Base-by-base conservation (phyloP, 768 basidiomycete genomes). In the Ramaria sp. region DNA sequence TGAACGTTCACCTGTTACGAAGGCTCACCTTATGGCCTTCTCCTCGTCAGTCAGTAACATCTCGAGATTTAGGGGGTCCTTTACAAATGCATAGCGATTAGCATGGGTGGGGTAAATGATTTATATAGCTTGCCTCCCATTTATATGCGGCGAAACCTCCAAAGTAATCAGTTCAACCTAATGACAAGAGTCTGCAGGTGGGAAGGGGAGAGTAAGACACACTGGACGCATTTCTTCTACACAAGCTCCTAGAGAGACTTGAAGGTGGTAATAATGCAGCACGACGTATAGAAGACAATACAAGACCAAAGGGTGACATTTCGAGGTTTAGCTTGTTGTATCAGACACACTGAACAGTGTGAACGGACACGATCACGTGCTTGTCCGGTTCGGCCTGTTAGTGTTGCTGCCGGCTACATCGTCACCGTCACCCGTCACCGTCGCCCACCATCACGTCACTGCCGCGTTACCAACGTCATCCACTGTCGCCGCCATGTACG, bases 21-120 rank as follows among this genome's bases (percentile, higher is more conserved):
- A 17, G 59, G 62, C 75, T 45, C 59, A 92, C 93, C 91, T 81
- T 63, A 96, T 86, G 13, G 88, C 86, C 61, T 81, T 76, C 71
- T 98, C 95, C 38, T 96, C 95, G 52, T 92, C 91, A 0, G 89
- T 89, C 60, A 97, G 72, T 41, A 89, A 75, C 0, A 82, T 81
- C 59, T 91, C 87, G 30, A 92, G 64, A 63, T 80, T 80, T 61
- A 98, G 72, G 0, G 93, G 88, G 66, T 98, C 94, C 90, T 93
- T 54, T 37, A 5, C 20, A 37, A 49, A 47, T 17, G 31, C 31
- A 47, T 56, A 47, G 12, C 22, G 4, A 33, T 22, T 30, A 50
- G 45, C 6, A 13, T 13, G 13, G 4, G 34, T 48, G 22, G 3
- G 11, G 22, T 43, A 22, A 12, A 27, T 27, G 7, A 47, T 19